phyloP scores from a whole-genome alignment of 768 basidiomycete species.

The Boletus insuetus region DNA sequence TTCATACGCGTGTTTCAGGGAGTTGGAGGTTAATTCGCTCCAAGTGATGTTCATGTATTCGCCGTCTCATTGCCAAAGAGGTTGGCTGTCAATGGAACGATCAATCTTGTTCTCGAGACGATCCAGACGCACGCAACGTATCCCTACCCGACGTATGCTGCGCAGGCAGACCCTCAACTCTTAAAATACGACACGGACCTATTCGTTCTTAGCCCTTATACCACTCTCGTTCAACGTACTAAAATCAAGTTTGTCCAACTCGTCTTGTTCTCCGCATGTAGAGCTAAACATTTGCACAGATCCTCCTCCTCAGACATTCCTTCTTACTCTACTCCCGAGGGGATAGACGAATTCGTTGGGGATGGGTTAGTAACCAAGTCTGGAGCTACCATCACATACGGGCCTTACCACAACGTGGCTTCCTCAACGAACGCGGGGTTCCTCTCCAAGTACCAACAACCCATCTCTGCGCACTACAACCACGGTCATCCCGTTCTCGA shows the following conservation, averaged over 20 bases:
- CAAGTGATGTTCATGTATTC: slow-evolving; percentile 47
- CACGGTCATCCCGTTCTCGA: slow-evolving; percentile 82
- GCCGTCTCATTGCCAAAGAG: slow-evolving; percentile 63
- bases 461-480: slow-evolving; percentile 72
- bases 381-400: slow-evolving; percentile 82
- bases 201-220: slow-evolving; percentile 83
- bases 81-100: slow-evolving; percentile 54
- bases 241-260: slow-evolving; percentile 70
- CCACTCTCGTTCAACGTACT: slow-evolving; percentile 76
- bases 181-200: slow-evolving; percentile 75
- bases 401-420: slow-evolving; percentile 79
- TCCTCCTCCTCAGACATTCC: slow-evolving; percentile 67
- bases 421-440: slow-evolving; percentile 57
- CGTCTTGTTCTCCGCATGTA: neutral
- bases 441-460: slow-evolving; percentile 58
- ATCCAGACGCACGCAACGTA: slow-evolving; percentile 74
- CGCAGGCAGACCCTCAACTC: slow-evolving; percentile 75
- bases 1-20: slow-evolving; percentile 2
- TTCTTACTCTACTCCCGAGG: slow-evolving; percentile 68
- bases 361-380: slow-evolving; percentile 68
- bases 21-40: slow-evolving; percentile 29
- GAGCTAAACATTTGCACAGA: slow-evolving; percentile 38
- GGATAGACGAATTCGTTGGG: slow-evolving; percentile 54
- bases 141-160: slow-evolving; percentile 71
- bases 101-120: slow-evolving; percentile 77